Evolutionary conservation across 2,329 filamentous ascomycete genomes (phyloP).

Genomic region (Beauveria sp.): DNA sequence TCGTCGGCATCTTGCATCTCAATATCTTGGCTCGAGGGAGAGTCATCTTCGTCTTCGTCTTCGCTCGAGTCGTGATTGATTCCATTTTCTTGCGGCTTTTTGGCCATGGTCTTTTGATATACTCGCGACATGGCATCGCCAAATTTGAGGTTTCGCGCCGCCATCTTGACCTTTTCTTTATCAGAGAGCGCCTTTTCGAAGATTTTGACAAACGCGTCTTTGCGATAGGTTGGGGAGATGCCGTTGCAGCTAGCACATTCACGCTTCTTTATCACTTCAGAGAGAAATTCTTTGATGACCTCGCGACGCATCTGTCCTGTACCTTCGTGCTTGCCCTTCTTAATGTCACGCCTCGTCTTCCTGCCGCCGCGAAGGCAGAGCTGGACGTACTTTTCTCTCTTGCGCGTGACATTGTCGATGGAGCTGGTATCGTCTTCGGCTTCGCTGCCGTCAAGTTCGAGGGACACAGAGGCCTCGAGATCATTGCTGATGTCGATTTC

Average conservation of each 20-base stretch:
- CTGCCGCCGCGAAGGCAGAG: constrained; percentile 58
- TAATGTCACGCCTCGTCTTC: constrained; percentile 38
- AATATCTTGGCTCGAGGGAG: constrained; percentile 18
- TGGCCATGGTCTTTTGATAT: constrained; percentile 23
- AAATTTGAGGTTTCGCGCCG: constrained; percentile 56
- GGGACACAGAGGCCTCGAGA: constrained; percentile 19
- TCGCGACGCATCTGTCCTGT: constrained; percentile 67
- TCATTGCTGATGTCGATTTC: constrained; percentile 34
- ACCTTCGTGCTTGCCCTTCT: constrained; percentile 72
- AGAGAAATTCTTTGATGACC: constrained; percentile 75
- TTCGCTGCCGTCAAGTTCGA: constrained; percentile 44
- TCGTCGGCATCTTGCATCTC: constrained; percentile 26
- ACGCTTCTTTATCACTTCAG: constrained; percentile 60
- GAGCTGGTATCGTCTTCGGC: constrained; percentile 57
- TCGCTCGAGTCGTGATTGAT: constrained; percentile 17
- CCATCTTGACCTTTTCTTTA: constrained; percentile 74
- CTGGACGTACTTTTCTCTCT: constrained; percentile 62
- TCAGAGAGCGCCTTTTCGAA: constrained; percentile 72
- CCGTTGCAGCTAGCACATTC: constrained; percentile 61
- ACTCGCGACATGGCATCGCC: constrained; percentile 58
- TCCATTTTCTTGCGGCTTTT: constrained; percentile 23
- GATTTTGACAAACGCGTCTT: constrained; percentile 87
- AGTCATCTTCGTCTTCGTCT: constrained; percentile 42
- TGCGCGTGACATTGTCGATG: constrained; percentile 45
- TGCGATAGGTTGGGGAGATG: constrained; percentile 76